phyloP scores from a whole-genome alignment of 768 basidiomycete genomes.

The Gymnopilus junonius region DNA sequence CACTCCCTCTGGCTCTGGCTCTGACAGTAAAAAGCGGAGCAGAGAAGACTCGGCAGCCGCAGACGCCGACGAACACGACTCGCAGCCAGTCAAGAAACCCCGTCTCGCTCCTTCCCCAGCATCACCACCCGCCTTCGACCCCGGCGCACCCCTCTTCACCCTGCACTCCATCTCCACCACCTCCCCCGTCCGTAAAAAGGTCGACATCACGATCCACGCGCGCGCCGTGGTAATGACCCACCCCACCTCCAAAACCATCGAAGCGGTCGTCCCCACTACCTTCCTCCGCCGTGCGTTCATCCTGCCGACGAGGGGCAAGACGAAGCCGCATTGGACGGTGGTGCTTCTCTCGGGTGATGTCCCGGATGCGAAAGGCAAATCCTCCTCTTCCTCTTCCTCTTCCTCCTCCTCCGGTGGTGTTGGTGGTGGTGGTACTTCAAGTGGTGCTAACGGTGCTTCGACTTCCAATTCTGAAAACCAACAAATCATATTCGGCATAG shows the following conservation, averaged over 20 bases:
- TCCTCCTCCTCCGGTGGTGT: too few species aligned
- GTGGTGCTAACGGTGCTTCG: conserved; percentile 30
- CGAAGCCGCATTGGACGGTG: conserved; percentile 74
- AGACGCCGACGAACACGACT: conserved; percentile 2
- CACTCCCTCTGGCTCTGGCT: conserved; percentile 18
- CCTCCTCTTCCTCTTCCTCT: too few species aligned
- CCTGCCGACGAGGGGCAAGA: conserved; percentile 75
- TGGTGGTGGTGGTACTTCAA: conserved; percentile 25
- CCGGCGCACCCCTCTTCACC: conserved; percentile 56
- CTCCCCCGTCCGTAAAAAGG: conserved; percentile 77
- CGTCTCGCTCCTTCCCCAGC: too few species aligned
- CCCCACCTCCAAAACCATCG: conserved; percentile 50
- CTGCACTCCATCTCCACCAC: conserved; percentile 70
- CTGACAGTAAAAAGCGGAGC: conserved; percentile 33
- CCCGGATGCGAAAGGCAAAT: conserved; percentile 45
- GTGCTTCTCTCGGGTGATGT: conserved; percentile 63
- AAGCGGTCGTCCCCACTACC: conserved; percentile 54
- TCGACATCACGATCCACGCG: conserved; percentile 63
- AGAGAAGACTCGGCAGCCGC: conserved; percentile 39
- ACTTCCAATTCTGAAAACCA: conserved; percentile 43
- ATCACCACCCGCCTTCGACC: conserved; percentile 19
- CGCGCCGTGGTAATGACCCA: conserved; percentile 56
- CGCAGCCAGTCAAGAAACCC: conserved; percentile 39
- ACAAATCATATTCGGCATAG: conserved; percentile 75
- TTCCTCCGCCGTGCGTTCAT: conserved; percentile 66